These are phyloP conservation scores for Acanthamoeba healyi DNA, from an alignment of 208 protist genomes.

Conservation along the genomic window DNA sequence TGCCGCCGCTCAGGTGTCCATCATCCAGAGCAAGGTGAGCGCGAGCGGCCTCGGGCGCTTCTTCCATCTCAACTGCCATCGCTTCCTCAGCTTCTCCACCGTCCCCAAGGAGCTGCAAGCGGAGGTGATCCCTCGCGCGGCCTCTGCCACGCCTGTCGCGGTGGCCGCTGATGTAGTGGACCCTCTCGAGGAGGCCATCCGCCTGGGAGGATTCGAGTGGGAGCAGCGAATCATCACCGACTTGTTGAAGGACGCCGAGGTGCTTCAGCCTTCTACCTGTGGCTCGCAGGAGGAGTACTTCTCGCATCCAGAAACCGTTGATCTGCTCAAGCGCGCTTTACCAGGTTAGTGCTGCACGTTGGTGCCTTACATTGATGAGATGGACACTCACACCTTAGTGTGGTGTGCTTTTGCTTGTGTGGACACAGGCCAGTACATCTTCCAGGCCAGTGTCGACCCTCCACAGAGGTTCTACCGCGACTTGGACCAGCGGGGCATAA, in stretches of 20 bases:
- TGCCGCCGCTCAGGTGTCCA: background rate
- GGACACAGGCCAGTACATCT: background rate
- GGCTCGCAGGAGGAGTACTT: background rate
- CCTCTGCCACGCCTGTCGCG: background rate
- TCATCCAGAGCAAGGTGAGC: background rate
- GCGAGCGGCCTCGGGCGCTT: slow-evolving; percentile 2
- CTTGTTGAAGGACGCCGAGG: background rate
- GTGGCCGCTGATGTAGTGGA: background rate
- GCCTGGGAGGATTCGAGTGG: background rate
- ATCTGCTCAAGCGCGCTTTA: background rate
- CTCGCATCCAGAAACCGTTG: background rate
- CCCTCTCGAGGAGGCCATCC: background rate
- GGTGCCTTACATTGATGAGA: too few species aligned
- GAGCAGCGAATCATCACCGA: slow-evolving; percentile 47
- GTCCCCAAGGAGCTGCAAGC: slow-evolving; percentile 4
- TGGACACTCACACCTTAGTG: background rate
- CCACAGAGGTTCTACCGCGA: background rate
- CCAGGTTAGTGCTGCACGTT: background rate
- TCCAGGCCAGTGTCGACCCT: background rate
- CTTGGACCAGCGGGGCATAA: background rate
- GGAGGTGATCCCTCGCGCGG: background rate
- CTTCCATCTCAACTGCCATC: slow-evolving; percentile 25
- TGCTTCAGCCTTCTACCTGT: background rate
- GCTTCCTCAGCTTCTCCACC: slow-evolving; percentile 31
- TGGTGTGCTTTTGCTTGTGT: background rate